A percentile compares a stretch with the other conserved stretches of the same genome.
These are phyloP conservation scores for Pythium coloratum DNA, from an alignment of 352 stramenopile genomes.

Conservation along the genomic window DNA sequence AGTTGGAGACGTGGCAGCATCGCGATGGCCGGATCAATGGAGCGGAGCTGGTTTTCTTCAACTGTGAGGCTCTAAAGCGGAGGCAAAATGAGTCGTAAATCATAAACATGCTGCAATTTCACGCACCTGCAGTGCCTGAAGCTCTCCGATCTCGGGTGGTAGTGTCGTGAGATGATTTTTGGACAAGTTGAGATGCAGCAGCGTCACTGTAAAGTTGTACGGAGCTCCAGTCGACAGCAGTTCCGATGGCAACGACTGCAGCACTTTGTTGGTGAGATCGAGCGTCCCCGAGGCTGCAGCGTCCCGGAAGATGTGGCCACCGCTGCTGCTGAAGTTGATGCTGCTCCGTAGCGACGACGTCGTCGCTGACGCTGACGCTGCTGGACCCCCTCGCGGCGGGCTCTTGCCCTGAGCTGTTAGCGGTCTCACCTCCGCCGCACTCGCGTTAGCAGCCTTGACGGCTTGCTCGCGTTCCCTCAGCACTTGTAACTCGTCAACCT, in stretches of 20 bases:
- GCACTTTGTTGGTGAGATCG: constrained; percentile 40
- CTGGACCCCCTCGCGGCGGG: neutral
- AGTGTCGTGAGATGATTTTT: constrained; percentile 60
- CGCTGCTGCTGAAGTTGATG: constrained; percentile 19
- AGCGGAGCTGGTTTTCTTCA: constrained; percentile 66
- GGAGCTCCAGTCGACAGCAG: constrained; percentile 18
- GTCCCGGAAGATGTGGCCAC: constrained; percentile 49
- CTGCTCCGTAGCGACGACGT: constrained; percentile 15
- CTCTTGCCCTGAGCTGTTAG: neutral
- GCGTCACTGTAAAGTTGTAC: constrained; percentile 45
- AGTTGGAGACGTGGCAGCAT: constrained; percentile 51
- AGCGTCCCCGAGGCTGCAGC: constrained; percentile 56
- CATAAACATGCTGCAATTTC: neutral
- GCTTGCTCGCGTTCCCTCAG: constrained; percentile 27
- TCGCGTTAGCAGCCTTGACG: constrained; percentile 11
- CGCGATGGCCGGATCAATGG: constrained; percentile 43
- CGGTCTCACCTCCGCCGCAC: neutral
- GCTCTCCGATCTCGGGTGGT: constrained; percentile 43
- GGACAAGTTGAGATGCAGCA: constrained; percentile 68
- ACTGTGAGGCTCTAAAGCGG: constrained; percentile 53
- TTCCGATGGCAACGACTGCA: constrained; percentile 35
- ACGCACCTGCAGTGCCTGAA: constrained; percentile 46
- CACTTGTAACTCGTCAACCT: constrained; percentile 59
- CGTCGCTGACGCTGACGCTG: neutral
- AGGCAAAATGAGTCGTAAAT: no score